phyloP scores from a whole-genome alignment of 768 basidiomycete species.

The Kwoniella dendrophila region DNA sequence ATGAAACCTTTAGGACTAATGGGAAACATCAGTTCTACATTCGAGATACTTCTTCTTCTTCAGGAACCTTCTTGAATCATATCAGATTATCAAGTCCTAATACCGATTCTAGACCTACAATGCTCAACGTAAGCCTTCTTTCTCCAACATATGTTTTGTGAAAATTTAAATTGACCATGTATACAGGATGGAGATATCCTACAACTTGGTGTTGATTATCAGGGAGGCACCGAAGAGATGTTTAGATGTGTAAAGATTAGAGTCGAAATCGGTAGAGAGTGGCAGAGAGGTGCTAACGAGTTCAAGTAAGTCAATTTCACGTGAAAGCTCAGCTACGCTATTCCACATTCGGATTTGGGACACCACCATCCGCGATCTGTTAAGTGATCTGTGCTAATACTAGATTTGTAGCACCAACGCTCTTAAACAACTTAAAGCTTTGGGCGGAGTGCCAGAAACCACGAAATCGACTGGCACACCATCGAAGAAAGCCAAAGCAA shows the following conservation, averaged over 20 bases:
- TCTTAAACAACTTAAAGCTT: slow-evolving; percentile 70
- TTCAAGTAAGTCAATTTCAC: slow-evolving; percentile 70
- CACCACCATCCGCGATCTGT: no score
- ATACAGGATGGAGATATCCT: slow-evolving; percentile 80
- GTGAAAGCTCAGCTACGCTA: neutral
- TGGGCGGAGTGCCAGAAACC: slow-evolving; percentile 50
- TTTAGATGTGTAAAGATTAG: slow-evolving; percentile 97
- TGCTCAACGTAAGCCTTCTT: slow-evolving; percentile 61
- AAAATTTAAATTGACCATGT: neutral
- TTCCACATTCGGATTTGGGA: neutral
- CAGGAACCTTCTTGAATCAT: slow-evolving; percentile 95
- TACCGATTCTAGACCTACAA: slow-evolving; percentile 72
- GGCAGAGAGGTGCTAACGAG: slow-evolving; percentile 83
- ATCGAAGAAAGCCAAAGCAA: slow-evolving; percentile 49
- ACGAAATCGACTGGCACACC: slow-evolving; percentile 24
- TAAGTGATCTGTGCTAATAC: no score
- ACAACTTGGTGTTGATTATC: slow-evolving; percentile 95
- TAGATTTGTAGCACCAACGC: slow-evolving; percentile 61
- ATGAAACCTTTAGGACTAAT: no score
- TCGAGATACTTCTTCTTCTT: slow-evolving; percentile 82
- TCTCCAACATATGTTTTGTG: neutral
- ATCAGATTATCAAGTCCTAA: slow-evolving; percentile 82
- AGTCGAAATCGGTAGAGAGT: slow-evolving; percentile 84
- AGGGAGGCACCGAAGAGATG: slow-evolving; percentile 94
- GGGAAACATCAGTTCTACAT: slow-evolving; percentile 70